Percentiles rank a stretch among this genome's conserved stretches.
Conservation (phyloP, 2,329 filamentous ascomycete genomes). For the Curvularia lunata region DNA sequence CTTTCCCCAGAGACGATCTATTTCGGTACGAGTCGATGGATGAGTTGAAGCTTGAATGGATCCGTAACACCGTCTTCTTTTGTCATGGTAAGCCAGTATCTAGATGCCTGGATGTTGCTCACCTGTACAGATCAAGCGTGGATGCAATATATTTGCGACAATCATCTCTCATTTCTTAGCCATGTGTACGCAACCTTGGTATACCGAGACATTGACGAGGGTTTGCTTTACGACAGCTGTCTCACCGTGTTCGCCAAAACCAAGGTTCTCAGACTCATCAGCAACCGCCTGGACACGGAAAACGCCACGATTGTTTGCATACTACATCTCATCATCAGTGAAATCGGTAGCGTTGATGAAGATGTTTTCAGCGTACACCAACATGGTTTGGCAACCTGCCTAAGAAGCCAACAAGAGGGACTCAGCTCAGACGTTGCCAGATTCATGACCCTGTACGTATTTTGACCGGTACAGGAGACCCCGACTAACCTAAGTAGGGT, state of each 20-base stretch:
- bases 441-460: conserved; percentile 40
- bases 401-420: conserved; percentile 37
- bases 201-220: conserved; percentile 41
- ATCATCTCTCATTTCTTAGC: conserved; percentile 42
- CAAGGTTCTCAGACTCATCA: conserved; percentile 36
- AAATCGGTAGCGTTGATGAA: conserved; percentile 38
- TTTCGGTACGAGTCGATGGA: conserved; percentile 25
- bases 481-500: conserved; percentile 21
- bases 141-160: conserved; percentile 39
- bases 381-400: conserved; percentile 31
- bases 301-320: conserved; percentile 43
- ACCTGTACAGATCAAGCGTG: conserved; percentile 29
- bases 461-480: not conserved
- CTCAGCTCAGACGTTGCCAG: conserved; percentile 26
- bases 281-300: conserved; percentile 35
- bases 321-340: conserved; percentile 41
- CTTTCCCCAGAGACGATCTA: conserved; percentile 23
- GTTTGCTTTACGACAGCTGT: conserved; percentile 36
- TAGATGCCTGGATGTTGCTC: conserved; percentile 1
- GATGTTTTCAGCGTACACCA: conserved; percentile 40
- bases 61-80: conserved; percentile 28
- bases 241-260: conserved; percentile 45
- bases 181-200: conserved; percentile 44
- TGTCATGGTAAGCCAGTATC: conserved; percentile 25
- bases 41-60: conserved; percentile 34